Base-by-base conservation (phyloP, 768 basidiomycete species). In the Tulasnella sp. region DNA sequence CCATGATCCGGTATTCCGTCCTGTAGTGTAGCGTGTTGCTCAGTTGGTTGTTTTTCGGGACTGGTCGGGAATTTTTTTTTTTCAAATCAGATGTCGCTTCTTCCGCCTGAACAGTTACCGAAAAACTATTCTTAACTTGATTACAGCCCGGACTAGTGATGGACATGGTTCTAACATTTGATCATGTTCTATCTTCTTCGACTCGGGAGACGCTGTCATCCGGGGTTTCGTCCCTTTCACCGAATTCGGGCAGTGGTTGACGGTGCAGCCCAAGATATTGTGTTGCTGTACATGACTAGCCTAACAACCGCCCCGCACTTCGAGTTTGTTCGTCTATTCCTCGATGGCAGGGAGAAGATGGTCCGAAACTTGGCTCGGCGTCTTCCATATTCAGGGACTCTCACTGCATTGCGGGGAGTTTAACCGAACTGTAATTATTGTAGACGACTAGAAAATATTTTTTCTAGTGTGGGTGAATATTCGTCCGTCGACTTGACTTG, bases 121-220 rank as follows among this genome's bases (percentile, higher is more conserved):
- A n/a, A 0, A 81, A 86, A 1, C 84, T 95, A 48, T 94, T 93
- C 85, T 88, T 92, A 82, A 89, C 87, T 0, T 93, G 93, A 0
- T 87, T 95, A 40, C 94, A 94, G 68, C 89, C 94, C 0, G 82
- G 87, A 1, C 82, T 93, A 36, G 88, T 95, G 21, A 86, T 87
- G 3, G 89, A 90, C 0, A 86, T 94, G 27, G 83, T 94, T 39
- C 85, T 87, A 39, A 88, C 88, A 3, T 89, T 94, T 81, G 58
- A 62, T 7, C 18, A 62, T 62, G n/a, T 62, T 62, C 58, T 62
- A 62, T 62, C 58, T 62, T 62, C 58, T 27, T 62, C 58, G 9
- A 4, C 58, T 27, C 58, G n/a, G 5, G 58, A 24, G 24, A 3
- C 2, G 18, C n/a, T 4, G 27, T 48, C 46, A 16, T 14, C 46